Conservation (phyloP, 257 asterid genomes). For the Cinchona pubescens region DNA sequence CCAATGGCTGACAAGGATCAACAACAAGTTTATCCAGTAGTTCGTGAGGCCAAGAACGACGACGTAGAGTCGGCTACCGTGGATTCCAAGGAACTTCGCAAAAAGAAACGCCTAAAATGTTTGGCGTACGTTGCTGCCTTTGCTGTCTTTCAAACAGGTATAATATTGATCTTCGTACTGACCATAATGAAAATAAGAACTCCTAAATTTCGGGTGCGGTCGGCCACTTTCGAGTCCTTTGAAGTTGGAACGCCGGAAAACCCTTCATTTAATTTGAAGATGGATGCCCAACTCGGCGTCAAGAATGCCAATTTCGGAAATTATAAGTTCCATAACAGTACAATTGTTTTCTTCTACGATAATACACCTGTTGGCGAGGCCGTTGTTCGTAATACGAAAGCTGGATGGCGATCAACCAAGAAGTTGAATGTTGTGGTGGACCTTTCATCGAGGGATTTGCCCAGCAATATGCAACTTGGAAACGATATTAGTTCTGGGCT, state of each 20-base stretch:
- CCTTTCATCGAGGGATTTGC: conserved; percentile 16
- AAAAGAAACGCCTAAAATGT: conserved; percentile 33
- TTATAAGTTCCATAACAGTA: conserved; percentile 27
- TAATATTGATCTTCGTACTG: conserved; percentile 27
- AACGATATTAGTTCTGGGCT: conserved; percentile 30
- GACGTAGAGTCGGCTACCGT: conserved; percentile 4
- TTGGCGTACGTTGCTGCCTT: conserved; percentile 29
- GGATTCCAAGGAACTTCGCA: conserved; percentile 19
- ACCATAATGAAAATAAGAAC: conserved; percentile 39
- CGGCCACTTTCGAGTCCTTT: conserved; percentile 12
- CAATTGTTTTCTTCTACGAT: conserved; percentile 28
- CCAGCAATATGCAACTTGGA: conserved; percentile 1
- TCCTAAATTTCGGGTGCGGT: conserved; percentile 34
- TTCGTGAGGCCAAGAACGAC: not conserved
- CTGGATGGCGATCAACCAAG: conserved; percentile 27
- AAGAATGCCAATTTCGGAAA: conserved; percentile 47
- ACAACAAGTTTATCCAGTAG: conserved; percentile 9
- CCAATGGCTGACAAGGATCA: conserved; percentile 9
- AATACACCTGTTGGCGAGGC: conserved; percentile 32
- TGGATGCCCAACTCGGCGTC: conserved; percentile 32
- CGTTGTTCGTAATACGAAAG: conserved; percentile 14
- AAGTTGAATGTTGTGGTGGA: conserved; percentile 19
- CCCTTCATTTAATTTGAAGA: conserved; percentile 21
- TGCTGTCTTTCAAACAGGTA: conserved; percentile 28
- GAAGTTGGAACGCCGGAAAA: not conserved